These are phyloP conservation scores for Monilinia fructigena DNA, from an alignment of 2,329 filamentous ascomycete genomes.

Conservation along the genomic window DNA sequence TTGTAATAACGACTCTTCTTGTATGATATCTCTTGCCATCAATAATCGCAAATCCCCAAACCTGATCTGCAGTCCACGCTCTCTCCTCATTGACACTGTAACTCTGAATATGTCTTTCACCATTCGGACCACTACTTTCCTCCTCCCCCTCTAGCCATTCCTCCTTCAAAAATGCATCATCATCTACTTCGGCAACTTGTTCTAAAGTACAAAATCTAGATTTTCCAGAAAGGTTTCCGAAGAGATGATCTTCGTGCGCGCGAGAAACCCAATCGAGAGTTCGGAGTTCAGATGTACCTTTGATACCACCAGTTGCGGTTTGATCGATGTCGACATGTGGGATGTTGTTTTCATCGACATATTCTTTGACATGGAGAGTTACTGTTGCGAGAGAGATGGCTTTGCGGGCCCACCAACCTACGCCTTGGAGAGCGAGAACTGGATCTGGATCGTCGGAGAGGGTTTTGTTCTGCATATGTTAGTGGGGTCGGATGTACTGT, in stretches of 20 bases:
- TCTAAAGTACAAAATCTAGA: conserved; percentile 32
- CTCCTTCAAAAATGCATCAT: conserved; percentile 44
- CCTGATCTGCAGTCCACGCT: conserved; percentile 56
- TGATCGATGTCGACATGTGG: conserved; percentile 60
- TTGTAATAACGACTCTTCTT: conserved; percentile 44
- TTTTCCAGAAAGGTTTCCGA: conserved; percentile 50
- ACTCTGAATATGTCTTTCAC: conserved; percentile 49
- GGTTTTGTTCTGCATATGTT: conserved; percentile 53
- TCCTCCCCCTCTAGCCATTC: conserved; percentile 51
- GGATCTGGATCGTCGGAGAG: conserved; percentile 58
- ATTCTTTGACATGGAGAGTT: conserved; percentile 47
- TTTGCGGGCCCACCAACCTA: conserved; percentile 59
- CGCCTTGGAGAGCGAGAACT: conserved; percentile 57
- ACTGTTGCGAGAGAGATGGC: conserved; percentile 59
- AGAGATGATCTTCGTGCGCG: conserved; percentile 60
- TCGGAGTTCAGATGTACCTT: conserved; percentile 57
- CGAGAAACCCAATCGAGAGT: conserved; percentile 54
- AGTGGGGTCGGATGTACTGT: not conserved
- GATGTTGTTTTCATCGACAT: conserved; percentile 43
- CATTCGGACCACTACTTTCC: conserved; percentile 44
- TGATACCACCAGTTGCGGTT: conserved; percentile 60
- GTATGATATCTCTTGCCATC: conserved; percentile 44
- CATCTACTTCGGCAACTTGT: conserved; percentile 39
- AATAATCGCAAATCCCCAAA: conserved; percentile 49
- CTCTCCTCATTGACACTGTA: conserved; percentile 48